A percentile compares a stretch with the other conserved stretches of the same genome.
These are phyloP conservation scores for Fusarium subglutinans DNA, from an alignment of 2,329 filamentous ascomycete genomes.

Conservation along the genomic window DNA sequence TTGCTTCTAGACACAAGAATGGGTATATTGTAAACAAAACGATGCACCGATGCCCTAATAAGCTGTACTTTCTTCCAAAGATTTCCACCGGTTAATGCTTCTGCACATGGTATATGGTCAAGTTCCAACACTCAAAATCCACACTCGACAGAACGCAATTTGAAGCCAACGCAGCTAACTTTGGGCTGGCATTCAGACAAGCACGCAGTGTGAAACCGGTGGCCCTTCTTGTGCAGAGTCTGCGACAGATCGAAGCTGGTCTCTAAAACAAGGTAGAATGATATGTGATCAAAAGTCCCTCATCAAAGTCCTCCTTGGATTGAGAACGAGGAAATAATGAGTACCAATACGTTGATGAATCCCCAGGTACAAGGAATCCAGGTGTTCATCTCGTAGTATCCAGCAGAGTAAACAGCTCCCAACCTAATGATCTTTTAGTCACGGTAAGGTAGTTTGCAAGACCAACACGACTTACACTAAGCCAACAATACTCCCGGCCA, in stretches of 20 bases:
- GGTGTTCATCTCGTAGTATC: slow-evolving; percentile 90
- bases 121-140: not conserved
- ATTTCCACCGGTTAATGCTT: not conserved
- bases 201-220: not conserved
- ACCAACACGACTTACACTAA: slow-evolving; percentile 68
- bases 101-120: not conserved
- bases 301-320: slow-evolving; percentile 84
- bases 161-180: not conserved
- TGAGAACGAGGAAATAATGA: slow-evolving; percentile 90
- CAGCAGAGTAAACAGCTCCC: slow-evolving; percentile 81
- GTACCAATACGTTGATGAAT: slow-evolving; percentile 80
- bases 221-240: not conserved
- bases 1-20: not conserved
- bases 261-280: not conserved
- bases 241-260: not conserved
- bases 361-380: slow-evolving; percentile 94
- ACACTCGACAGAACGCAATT: not conserved
- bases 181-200: not conserved
- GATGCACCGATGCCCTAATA: not conserved
- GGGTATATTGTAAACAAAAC: slow-evolving; percentile 10
- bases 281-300: not conserved
- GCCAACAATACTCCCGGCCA: slow-evolving; percentile 84
- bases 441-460: not conserved
- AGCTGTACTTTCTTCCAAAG: not conserved
- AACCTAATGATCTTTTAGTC: slow-evolving; percentile 60